Evolutionary conservation across 495 filamentous ascomycete species (phyloP).

Genomic region (Podospora tetraspora): DNA sequence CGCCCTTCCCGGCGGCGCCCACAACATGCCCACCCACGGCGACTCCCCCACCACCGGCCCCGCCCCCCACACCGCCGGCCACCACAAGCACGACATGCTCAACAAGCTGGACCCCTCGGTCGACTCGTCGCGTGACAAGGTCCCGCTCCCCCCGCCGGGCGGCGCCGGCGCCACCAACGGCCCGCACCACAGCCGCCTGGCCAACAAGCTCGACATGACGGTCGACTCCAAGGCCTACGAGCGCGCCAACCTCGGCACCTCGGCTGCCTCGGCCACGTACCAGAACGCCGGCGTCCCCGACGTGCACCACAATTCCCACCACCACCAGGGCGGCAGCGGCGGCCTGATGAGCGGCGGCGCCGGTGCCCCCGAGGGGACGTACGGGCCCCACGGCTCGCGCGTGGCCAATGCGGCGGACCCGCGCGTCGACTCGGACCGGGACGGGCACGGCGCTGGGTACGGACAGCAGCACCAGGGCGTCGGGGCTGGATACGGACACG

Average conservation of each 20-base stretch:
- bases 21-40: constrained; percentile 17
- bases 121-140: constrained; percentile 42
- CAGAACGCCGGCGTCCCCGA: neutral
- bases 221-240: constrained; percentile 19
- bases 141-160: constrained; percentile 29
- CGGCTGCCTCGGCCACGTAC: constrained; percentile 2
- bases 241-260: constrained; percentile 1
- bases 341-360: neutral
- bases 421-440: neutral
- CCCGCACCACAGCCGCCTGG: constrained; percentile 37
- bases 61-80: constrained; percentile 36
- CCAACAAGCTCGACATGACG: constrained; percentile 29
- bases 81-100: constrained; percentile 54
- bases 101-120: constrained; percentile 63
- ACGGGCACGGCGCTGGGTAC: neutral
- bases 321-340: too few species aligned
- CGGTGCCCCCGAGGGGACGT: neutral
- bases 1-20: constrained; percentile 7
- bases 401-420: neutral
- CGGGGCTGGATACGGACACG: neutral
- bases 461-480: neutral
- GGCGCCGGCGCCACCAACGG: constrained; percentile 14
- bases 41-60: constrained; percentile 26
- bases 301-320: neutral
- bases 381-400: neutral